Base-by-base conservation (phyloP, 108 stramenopile species). In the Epithemia pelagica region DNA sequence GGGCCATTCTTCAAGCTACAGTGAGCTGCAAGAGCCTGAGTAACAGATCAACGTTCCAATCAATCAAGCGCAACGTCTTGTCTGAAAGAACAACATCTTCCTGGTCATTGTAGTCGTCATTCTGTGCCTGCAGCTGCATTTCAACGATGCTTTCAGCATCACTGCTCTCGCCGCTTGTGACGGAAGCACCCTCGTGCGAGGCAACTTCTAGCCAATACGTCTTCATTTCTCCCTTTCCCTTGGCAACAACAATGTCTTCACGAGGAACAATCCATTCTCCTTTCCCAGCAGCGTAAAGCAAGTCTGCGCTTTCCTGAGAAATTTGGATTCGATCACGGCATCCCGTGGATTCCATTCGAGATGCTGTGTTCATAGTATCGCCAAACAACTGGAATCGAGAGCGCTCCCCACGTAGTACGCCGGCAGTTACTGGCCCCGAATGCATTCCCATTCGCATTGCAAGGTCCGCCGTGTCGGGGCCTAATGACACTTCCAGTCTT, bases 321-420 rank as follows among this genome's bases (percentile, higher is more conserved):
- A 79, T 64, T 20, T 85, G 83, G 26, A 88, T 79, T 7, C 71
- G 59, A 29, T 64, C 72, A 2, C 52, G 33, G 3, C 30, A 26
- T 8, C 76, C 74, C 55, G 80, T 77, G 51, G 68, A 70, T 68
- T 85, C 80, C 78, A 85, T 82, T 30, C 80, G 55, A 1, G 75
- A 59, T 2, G 83, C 53, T 21, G 76, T 72, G 55, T 82, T 85
- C 1, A 85, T 80, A 21, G 83, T 75, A 60, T 71, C 71, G 5
- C 71, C 71, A 32, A 71, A 62, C n/a, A 70, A 33, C 32, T 64
- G 57, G 67, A 79, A 83, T n/a, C 67, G 62, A 21, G 72, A 70
- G 55, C 62, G 70, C 18, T 71, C 65, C 23, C 70, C 57, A 0
- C 83, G 80, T 0, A 84, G 71, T 0, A 84, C 80, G 27, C 65